These are phyloP conservation scores for Alectoria sarmentosa DNA, from an alignment of 495 filamentous ascomycete species.

Conservation along the genomic window DNA sequence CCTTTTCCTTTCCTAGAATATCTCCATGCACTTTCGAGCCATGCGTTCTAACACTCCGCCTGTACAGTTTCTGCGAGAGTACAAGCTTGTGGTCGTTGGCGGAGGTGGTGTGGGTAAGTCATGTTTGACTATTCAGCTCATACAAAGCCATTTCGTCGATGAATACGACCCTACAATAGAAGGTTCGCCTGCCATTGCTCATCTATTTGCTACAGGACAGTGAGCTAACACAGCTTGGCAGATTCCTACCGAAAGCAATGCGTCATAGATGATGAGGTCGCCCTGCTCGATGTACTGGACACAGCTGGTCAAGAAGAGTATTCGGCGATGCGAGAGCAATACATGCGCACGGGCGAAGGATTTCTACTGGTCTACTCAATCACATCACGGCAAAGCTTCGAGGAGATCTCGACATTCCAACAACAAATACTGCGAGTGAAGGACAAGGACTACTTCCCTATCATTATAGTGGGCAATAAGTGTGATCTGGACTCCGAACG, in stretches of 20 bases:
- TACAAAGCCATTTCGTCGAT: constrained; percentile 98
- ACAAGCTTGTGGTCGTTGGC: constrained; percentile 97
- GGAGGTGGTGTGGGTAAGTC: constrained; percentile 99
- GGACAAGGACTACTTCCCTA: constrained; percentile 98
- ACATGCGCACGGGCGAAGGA: constrained; percentile 98
- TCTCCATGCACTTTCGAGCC: background rate
- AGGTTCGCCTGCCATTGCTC: constrained; percentile 56
- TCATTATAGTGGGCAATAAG: constrained; percentile 99
- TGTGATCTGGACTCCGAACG: constrained; percentile 92
- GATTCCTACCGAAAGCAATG: constrained; percentile 99
- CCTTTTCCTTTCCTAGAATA: constrained; percentile 6
- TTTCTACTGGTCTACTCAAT: constrained; percentile 98
- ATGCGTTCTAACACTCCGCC: constrained; percentile 24
- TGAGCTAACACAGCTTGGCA: constrained; percentile 32
- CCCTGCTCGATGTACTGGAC: constrained; percentile 93
- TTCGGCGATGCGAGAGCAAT: constrained; percentile 98
- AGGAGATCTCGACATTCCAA: constrained; percentile 97
- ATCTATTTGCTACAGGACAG: background rate
- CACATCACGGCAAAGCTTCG: constrained; percentile 92
- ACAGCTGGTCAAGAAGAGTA: constrained; percentile 99
- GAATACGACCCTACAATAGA: constrained; percentile 99
- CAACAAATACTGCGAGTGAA: constrained; percentile 98
- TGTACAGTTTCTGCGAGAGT: constrained; percentile 87
- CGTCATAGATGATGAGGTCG: constrained; percentile 95
- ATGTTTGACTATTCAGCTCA: constrained; percentile 97